Base-by-base conservation (phyloP, 106 monocot genomes). In the Iris macrosiphon region DNA sequence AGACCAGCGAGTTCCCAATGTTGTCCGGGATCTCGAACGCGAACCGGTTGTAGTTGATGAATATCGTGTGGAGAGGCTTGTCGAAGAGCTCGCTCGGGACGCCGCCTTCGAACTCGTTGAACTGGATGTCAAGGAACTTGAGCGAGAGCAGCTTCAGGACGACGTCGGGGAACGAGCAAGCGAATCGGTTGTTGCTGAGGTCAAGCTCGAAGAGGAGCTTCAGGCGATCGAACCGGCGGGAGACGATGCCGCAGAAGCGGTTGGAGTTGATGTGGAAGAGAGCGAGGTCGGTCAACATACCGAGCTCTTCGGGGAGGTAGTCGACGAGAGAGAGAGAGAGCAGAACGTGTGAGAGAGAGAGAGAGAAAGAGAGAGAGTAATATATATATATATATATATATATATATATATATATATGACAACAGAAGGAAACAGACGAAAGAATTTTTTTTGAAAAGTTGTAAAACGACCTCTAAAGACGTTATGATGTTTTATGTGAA, bases 181-280 rank as follows among this genome's bases (percentile, higher is more conserved):
- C 17, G 51, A 89, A 83, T 16, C 88, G 68, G 45, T 89, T 89
- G 76, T 83, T 89, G 69, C 73, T 73, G 47, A 89, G 50, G 37
- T 89, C 88, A 27, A 89, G 69, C 76, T 89, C 83, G 62, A 54
- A 58, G 31, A 89, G 72, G 19, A 72, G 65, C 31, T 23, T 39
- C 28, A 51, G 18, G 6, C 10, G 8, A 3, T 51, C 51, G 51
- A 51, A 51, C 6, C 51, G 26, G 7, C 49, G 26, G 3, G 71
- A 71, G 19, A 77, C 24, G 7, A 29, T 20, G 1, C 76, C 77
- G 48, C 51, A 51, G 51, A 51, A 51, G 7, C 51, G 51, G 51
- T 51, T 51, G 29, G 51, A 51, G 22, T 51, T 51, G 28, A 51
- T 30, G 20, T 51, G 51, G 29, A 51, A 51, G 22, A 51, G 21